phyloP scores from a whole-genome alignment of 805 yeast genomes.

The Metschnikowia kunwiensis region DNA sequence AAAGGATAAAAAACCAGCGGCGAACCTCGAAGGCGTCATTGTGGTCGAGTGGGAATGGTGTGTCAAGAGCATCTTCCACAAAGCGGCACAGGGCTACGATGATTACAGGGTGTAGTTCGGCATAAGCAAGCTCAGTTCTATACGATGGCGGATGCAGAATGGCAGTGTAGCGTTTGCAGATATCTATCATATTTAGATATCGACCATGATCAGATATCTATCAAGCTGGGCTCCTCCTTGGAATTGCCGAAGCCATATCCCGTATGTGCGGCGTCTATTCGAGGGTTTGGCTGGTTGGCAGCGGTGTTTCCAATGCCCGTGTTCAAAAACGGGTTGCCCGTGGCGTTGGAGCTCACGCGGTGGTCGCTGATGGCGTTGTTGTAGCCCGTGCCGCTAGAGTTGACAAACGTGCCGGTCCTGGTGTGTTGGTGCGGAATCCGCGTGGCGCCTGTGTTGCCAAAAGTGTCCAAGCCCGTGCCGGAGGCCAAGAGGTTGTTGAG shows the following conservation, averaged over 20 bases:
- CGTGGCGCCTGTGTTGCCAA: conserved; percentile 79
- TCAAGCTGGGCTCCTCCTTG: conserved; percentile 48
- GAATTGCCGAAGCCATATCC: conserved; percentile 94
- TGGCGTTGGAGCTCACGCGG: conserved; percentile 34
- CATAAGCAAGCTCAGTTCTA: too few relatives aligned
- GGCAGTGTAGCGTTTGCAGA: background rate
- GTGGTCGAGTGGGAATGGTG: conserved; percentile 67
- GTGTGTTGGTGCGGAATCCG: conserved; percentile 95
- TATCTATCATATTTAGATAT: too few relatives aligned
- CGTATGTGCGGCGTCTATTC: conserved; percentile 74
- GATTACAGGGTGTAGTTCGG: conserved; percentile 1
- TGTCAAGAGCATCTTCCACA: conserved; percentile 50
- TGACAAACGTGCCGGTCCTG: conserved; percentile 72
- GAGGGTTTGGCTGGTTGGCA: conserved; percentile 37
- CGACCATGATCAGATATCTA: conserved; percentile 38
- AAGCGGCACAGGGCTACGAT: conserved; percentile 6
- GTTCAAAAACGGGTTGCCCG: conserved; percentile 60
- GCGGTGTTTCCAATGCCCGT: conserved; percentile 50
- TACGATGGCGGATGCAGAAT: background rate
- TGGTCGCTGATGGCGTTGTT: conserved; percentile 42
- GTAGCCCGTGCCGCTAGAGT: conserved; percentile 84
- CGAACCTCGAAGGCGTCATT: conserved; percentile 20
- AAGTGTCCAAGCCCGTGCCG: conserved; percentile 92
- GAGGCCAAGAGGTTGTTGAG: conserved; percentile 74
- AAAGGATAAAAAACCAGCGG: conserved; percentile 28